Conservation (phyloP, 1,139 yeast species). For the Wickerhamomyces sp. region DNA sequence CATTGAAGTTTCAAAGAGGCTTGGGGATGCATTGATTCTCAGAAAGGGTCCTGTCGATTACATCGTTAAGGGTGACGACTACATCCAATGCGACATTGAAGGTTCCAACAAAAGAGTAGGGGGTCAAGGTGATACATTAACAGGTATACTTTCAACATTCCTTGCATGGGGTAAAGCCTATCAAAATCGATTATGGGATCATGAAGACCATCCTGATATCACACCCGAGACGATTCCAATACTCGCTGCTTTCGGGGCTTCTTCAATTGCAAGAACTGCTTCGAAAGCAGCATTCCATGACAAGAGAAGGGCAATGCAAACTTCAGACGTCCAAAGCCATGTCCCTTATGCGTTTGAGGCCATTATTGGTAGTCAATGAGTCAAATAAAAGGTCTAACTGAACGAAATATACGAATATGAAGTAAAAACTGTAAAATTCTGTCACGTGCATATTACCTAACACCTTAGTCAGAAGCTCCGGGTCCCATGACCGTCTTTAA, state of each 20-base stretch:
- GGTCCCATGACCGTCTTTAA: constrained; percentile 6
- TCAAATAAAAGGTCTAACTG: no score
- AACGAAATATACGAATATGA: no score
- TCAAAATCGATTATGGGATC: constrained; percentile 50
- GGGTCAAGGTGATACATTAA: constrained; percentile 84
- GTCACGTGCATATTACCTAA: not conserved
- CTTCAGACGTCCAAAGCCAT: constrained; percentile 69
- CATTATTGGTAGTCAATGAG: no score
- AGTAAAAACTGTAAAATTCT: not conserved
- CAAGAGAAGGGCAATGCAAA: constrained; percentile 77
- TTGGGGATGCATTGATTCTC: constrained; percentile 63
- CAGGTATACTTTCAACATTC: constrained; percentile 68
- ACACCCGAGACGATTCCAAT: constrained; percentile 34
- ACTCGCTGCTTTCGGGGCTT: constrained; percentile 73
- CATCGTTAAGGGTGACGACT: constrained; percentile 37
- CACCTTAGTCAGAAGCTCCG: not conserved
- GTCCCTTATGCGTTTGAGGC: constrained; percentile 61
- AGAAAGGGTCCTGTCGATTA: constrained; percentile 69
- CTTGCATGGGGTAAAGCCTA: constrained; percentile 64
- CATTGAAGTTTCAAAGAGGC: constrained; percentile 39
- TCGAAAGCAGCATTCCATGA: constrained; percentile 57
- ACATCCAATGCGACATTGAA: constrained; percentile 34
- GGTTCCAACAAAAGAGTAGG: constrained; percentile 78
- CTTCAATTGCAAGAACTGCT: constrained; percentile 62
- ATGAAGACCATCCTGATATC: constrained; percentile 23